Conservation (phyloP, 495 filamentous ascomycete species). For the Bacidia rubella region DNA sequence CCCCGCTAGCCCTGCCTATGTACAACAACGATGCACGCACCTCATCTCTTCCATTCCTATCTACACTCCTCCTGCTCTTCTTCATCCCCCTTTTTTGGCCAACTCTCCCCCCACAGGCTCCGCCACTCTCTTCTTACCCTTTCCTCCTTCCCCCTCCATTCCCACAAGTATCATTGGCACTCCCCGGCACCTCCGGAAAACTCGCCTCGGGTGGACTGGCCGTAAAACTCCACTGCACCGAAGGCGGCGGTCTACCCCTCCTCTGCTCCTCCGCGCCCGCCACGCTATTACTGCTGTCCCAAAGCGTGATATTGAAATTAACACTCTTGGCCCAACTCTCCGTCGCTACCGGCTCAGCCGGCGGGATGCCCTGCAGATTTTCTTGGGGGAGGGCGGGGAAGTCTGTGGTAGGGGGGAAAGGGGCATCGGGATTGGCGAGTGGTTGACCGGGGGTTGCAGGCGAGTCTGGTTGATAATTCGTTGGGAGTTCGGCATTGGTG, state of each 20-base stretch:
- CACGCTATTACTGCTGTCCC: neutral
- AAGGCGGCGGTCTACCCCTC: neutral
- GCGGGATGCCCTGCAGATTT: too few relatives aligned
- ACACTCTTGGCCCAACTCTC: neutral
- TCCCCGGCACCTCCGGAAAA: neutral
- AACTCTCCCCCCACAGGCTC: neutral
- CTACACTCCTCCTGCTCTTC: too few relatives aligned
- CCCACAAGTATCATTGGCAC: neutral
- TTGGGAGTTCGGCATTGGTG: too few relatives aligned
- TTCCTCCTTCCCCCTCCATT: neutral
- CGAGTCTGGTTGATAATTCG: too few relatives aligned
- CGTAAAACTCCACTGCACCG: neutral
- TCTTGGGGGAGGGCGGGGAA: too few relatives aligned
- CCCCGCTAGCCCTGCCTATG: too few relatives aligned
- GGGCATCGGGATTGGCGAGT: neutral
- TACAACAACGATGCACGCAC: too few relatives aligned
- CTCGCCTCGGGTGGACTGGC: neutral
- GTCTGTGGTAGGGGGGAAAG: neutral
- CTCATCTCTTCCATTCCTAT: neutral
- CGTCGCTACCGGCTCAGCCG: too few relatives aligned
- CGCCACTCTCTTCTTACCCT: too few relatives aligned
- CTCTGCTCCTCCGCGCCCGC: too few relatives aligned
- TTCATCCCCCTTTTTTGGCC: too few relatives aligned
- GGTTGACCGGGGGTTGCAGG: neutral
- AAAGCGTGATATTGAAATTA: neutral